Base-by-base conservation (phyloP, 2,329 filamentous ascomycete species). In the Elsinoe fawcettii region DNA sequence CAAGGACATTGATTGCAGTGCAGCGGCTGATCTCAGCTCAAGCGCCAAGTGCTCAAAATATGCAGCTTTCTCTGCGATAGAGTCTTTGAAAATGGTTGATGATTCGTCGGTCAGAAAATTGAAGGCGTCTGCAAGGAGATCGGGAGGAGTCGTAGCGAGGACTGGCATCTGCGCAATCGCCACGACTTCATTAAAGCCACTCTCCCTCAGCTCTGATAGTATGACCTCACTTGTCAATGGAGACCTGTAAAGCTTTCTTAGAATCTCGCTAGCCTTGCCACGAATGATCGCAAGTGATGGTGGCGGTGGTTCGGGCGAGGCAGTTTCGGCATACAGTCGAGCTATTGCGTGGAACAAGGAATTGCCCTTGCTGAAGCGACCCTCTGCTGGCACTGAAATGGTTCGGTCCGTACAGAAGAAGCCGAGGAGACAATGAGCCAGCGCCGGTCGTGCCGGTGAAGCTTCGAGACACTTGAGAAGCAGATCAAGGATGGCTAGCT, bases 351-450 rank as follows among this genome's bases (percentile, higher is more conserved):
- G 92, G 67, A 99, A 90, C 12, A 99, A 75, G 0, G 93, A 92
- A 18, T 80, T 80, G 12, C 83, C 81, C 14, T 81, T 77, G 11
- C 84, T 81, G 70, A 96, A 95, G 2, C 87, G 73, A 49, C 90
- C 81, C 25, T 84, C 80, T 1, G 83, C 74, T 53, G 86, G 79
- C 30, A 93, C 75, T 22, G 83, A 83, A 2, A 97, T 75, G 8
- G 80, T 80, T 61, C 84, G 85, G 34, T 86, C 81, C 43, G 84
- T 82, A 65, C 90, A 95, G 57, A 81, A 81, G 69, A 99, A 96
- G 0, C 93, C 93, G 4, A 99, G 82, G 1, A 99, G 76, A 46
- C 95, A 78, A 70, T 99, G 95, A 0, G 92, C 93, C 63, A 99
- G 85, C 1, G 87, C 95, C 3, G 93, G 91, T 63, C 85, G 82